These are phyloP conservation scores for Acorus calamus DNA, from an alignment of 106 monocot genomes.

Conservation along the genomic window DNA sequence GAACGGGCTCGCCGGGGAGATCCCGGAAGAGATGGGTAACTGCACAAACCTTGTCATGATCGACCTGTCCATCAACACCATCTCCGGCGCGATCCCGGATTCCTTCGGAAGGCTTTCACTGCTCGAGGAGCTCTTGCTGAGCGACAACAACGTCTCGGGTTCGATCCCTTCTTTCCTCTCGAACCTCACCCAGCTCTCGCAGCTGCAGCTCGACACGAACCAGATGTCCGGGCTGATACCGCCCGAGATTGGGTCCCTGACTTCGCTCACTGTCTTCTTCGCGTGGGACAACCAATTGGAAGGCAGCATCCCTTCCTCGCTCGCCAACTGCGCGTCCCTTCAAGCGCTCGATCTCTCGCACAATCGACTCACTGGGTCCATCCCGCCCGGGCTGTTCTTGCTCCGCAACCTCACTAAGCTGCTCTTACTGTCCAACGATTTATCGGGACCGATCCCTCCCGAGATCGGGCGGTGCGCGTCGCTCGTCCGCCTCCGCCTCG, in stretches of 20 bases:
- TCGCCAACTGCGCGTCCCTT: conserved; percentile 43
- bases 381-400: conserved; percentile 67
- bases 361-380: conserved; percentile 71
- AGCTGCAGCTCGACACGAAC: conserved; percentile 81
- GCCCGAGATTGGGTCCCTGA: conserved; percentile 43
- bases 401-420: conserved; percentile 77
- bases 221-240: conserved; percentile 71
- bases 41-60: conserved; percentile 47
- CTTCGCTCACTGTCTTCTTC: conserved; percentile 44
- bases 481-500: conserved; percentile 66
- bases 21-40: conserved; percentile 63
- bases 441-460: conserved; percentile 68
- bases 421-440: conserved; percentile 64
- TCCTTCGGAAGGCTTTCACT: conserved; percentile 34
- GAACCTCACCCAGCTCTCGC: conserved; percentile 41
- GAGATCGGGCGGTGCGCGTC: conserved; percentile 66
- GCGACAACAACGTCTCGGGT: conserved; percentile 89
- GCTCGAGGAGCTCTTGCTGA: conserved; percentile 77
- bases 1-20: conserved; percentile 57
- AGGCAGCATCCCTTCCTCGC: conserved; percentile 60
- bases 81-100: conserved; percentile 69
- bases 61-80: conserved; percentile 91
- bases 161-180: conserved; percentile 56
- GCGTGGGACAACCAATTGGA: conserved; percentile 91
- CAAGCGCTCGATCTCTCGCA: conserved; percentile 76